A percentile compares a stretch with the other conserved stretches of the same genome.
Conservation (phyloP, 2,329 filamentous ascomycete species). For the Colletotrichum tofieldiae region DNA sequence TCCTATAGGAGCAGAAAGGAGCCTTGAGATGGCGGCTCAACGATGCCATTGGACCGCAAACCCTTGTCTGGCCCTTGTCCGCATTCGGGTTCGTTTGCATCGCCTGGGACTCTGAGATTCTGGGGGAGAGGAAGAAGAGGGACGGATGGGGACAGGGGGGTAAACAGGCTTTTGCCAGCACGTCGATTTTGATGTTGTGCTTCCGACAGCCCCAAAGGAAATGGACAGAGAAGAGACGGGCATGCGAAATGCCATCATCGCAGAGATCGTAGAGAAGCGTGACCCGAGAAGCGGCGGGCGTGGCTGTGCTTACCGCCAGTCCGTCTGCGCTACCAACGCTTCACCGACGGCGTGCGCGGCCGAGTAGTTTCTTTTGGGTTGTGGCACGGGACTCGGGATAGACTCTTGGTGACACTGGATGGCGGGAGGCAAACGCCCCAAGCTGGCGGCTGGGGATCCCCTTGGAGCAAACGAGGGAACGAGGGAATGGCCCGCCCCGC, state of each 20-base stretch:
- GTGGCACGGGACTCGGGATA: conserved; percentile 26
- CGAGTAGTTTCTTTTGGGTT: conserved; percentile 32
- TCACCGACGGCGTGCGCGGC: conserved; percentile 27
- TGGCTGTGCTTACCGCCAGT: conserved; percentile 35
- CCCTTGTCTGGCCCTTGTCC: conserved; percentile 46
- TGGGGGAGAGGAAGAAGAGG: conserved; percentile 8
- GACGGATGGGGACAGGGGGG: conserved; percentile 8
- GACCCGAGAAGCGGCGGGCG: not conserved
- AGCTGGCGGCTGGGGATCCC: conserved; percentile 31
- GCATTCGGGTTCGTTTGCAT: conserved; percentile 41
- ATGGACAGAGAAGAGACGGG: not conserved
- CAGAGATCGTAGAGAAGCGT: not conserved
- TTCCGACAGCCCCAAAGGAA: conserved; percentile 4
- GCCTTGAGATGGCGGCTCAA: conserved; percentile 29
- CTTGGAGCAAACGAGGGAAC: conserved; percentile 12
- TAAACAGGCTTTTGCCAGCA: conserved; percentile 21
- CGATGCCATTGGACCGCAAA: conserved; percentile 55
- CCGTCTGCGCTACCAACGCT: conserved; percentile 11
- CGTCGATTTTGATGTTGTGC: conserved; percentile 17
- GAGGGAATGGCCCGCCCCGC: conserved; percentile 35
- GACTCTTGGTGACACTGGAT: conserved; percentile 20
- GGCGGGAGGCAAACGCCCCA: conserved; percentile 21
- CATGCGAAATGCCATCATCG: conserved; percentile 2
- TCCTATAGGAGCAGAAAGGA: conserved; percentile 51
- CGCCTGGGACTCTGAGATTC: conserved; percentile 30